Percentiles rank a stretch among this genome's conserved stretches.
phyloP scores from a whole-genome alignment of 1,284 basidiomycete genomes.

The Sparassis latifolia region DNA sequence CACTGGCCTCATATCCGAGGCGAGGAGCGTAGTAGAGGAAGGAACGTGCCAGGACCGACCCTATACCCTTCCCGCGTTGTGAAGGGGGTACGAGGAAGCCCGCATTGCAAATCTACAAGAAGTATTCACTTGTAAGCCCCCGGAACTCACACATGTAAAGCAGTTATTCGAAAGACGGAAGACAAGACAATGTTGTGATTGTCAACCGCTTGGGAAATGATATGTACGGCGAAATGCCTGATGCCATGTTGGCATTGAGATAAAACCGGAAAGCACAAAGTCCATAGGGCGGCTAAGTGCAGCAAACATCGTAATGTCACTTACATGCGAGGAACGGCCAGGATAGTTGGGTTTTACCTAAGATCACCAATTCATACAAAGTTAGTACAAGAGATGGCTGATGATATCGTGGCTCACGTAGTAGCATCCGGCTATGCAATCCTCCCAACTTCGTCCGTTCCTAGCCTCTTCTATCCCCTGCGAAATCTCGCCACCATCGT shows the following conservation, averaged over 20 bases:
- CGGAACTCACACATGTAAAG: not conserved
- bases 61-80: slow-evolving; percentile 68
- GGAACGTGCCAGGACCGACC: slow-evolving; percentile 69
- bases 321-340: slow-evolving; percentile 86
- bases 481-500: slow-evolving; percentile 26
- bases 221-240: no score
- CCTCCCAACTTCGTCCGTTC: slow-evolving; percentile 53
- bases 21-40: slow-evolving; percentile 79
- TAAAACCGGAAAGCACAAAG: no score
- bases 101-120: slow-evolving; percentile 74
- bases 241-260: no score
- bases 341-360: slow-evolving; percentile 89
- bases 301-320: slow-evolving; percentile 18
- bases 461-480: slow-evolving; percentile 38
- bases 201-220: not conserved
- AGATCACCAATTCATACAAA: slow-evolving; percentile 2
- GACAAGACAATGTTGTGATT: not conserved
- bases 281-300: no score
- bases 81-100: slow-evolving; percentile 80
- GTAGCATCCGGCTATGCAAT: slow-evolving; percentile 75
- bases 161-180: not conserved
- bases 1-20: slow-evolving; percentile 80
- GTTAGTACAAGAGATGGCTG: slow-evolving; percentile 1
- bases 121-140: not conserved
- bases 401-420: slow-evolving; percentile 43